A percentile compares a stretch with the other conserved stretches of the same genome.
Evolutionary conservation across 805 yeast genomes (phyloP).

Genomic region (Starmerella cellae): DNA sequence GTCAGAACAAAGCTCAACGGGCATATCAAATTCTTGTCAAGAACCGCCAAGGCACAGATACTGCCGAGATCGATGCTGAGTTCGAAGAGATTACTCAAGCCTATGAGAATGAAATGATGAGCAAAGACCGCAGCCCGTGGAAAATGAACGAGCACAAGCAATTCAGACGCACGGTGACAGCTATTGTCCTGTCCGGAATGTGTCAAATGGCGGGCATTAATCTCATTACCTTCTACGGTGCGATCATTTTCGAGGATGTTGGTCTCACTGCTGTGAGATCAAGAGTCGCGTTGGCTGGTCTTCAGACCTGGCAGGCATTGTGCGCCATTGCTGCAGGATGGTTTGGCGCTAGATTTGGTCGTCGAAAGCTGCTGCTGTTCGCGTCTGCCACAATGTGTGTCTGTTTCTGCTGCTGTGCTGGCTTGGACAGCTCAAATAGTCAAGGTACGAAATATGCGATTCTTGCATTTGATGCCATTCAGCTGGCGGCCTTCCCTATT

Average conservation of each 20-base stretch:
- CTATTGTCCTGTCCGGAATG: conserved; percentile 24
- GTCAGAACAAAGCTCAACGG: conserved; percentile 21
- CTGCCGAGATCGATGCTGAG: conserved; percentile 11
- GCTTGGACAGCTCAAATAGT: conserved; percentile 26
- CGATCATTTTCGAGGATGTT: conserved; percentile 37
- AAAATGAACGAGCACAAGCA: conserved; percentile 30
- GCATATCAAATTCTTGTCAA: conserved; percentile 17
- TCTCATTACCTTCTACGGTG: conserved; percentile 45
- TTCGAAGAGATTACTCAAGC: conserved; percentile 15
- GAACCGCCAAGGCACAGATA: conserved; percentile 11
- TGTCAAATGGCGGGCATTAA: conserved; percentile 39
- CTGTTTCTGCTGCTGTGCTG: conserved; percentile 24
- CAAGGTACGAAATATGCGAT: conserved; percentile 28
- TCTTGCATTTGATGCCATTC: conserved; percentile 37
- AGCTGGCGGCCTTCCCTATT: conserved; percentile 37
- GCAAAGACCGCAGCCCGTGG: conserved; percentile 14
- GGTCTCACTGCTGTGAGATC: conserved; percentile 31
- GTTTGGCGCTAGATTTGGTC: conserved; percentile 41
- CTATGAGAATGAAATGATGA: conserved; percentile 9
- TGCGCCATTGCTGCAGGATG: conserved; percentile 39
- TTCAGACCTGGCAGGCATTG: conserved; percentile 31
- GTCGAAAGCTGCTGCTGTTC: conserved; percentile 35
- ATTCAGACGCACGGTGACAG: conserved; percentile 31
- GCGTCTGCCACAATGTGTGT: conserved; percentile 27
- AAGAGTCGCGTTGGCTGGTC: conserved; percentile 33